phyloP scores from a whole-genome alignment of 768 basidiomycete species.

The Rubroboletus satanas region DNA sequence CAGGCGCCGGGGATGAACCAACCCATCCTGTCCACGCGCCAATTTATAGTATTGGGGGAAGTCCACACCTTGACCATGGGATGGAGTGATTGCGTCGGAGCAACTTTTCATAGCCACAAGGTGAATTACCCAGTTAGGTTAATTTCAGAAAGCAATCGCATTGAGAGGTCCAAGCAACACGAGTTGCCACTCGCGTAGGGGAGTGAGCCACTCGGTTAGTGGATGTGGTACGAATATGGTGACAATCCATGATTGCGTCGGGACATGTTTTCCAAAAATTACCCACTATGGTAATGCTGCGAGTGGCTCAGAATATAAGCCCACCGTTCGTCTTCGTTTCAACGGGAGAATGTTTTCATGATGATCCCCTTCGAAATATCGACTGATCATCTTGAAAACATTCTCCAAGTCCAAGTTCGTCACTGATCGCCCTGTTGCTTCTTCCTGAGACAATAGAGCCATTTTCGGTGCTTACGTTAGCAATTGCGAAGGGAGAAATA shows the following conservation, averaged over 20 bases:
- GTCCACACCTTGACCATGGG: conserved; percentile 14
- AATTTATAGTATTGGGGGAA: conserved; percentile 18
- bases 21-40: conserved; percentile 1
- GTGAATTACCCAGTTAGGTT: conserved; percentile 20
- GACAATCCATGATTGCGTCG: conserved; percentile 23
- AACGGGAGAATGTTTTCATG: background rate
- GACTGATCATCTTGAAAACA: background rate
- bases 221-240: conserved; percentile 1
- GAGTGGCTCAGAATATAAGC: conserved; percentile 9
- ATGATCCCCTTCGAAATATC: background rate
- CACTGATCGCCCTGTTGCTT: background rate
- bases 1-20: background rate
- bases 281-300: conserved; percentile 1
- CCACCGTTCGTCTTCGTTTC: background rate
- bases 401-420: background rate
- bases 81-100: conserved; percentile 26
- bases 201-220: conserved; percentile 26
- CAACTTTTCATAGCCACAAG: conserved; percentile 14
- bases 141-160: conserved; percentile 21
- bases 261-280: conserved; percentile 12
- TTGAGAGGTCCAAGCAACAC: conserved; percentile 9
- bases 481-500: background rate
- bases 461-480: conserved; percentile 5
- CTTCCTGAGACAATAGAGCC: conserved; percentile 7
- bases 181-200: conserved; percentile 16